Conservation (phyloP, 2,329 filamentous ascomycete species). For the Fusarium sarcochroum region DNA sequence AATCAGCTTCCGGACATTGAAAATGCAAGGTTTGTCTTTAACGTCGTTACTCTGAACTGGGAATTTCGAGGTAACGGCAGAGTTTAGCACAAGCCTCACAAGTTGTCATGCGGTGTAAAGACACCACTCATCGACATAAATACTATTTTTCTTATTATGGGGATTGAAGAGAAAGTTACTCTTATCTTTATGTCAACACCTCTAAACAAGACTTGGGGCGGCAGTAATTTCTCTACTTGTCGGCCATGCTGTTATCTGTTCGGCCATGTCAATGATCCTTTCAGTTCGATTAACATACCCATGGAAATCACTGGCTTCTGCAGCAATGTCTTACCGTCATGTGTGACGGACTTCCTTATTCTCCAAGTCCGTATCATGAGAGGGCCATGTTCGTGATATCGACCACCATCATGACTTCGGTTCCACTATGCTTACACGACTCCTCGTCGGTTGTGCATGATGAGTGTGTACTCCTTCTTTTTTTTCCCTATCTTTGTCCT, state of each 20-base stretch:
- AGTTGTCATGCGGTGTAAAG: conserved; percentile 12
- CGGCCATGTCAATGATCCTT: not conserved
- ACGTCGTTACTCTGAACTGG: not conserved
- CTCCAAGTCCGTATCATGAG: conserved; percentile 6
- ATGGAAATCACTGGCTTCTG: not conserved
- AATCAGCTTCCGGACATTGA: not conserved
- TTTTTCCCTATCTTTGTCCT: not conserved
- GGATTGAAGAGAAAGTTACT: not conserved
- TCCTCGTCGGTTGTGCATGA: conserved; percentile 16
- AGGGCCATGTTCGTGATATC: conserved; percentile 6
- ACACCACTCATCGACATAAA: not conserved
- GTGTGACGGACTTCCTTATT: not conserved
- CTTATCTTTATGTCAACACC: not conserved
- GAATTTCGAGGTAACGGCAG: conserved; percentile 5
- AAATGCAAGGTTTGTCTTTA: not conserved
- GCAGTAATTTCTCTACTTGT: not conserved
- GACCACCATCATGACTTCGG: conserved; percentile 26
- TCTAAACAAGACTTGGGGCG: not conserved
- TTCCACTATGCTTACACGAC: conserved; percentile 24
- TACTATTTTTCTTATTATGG: not conserved
- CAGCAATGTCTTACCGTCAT: not conserved
- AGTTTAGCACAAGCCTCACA: conserved; percentile 10
- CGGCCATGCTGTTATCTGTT: not conserved
- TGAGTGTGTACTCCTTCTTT: conserved; percentile 17
- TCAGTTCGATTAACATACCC: conserved; percentile 1